Conservation (phyloP, 805 yeast genomes). For the Saccharomycopsis fodiens region DNA sequence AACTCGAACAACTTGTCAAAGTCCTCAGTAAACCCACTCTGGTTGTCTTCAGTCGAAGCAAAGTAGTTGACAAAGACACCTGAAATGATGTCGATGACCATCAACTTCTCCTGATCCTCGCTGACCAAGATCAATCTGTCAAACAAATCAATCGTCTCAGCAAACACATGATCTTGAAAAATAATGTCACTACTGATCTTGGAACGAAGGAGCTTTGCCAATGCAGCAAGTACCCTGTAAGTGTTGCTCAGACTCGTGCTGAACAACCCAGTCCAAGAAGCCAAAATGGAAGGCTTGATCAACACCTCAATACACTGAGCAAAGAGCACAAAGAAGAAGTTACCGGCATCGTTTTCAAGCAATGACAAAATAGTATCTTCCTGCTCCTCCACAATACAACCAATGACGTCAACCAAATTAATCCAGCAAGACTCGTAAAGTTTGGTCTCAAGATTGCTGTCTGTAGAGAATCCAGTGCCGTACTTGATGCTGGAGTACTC, state of each 20-base stretch:
- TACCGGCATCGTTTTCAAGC: constrained; percentile 49
- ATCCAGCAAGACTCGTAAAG: constrained; percentile 61
- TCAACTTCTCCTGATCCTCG: constrained; percentile 35
- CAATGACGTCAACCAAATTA: constrained; percentile 68
- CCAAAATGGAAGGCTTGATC: constrained; percentile 33
- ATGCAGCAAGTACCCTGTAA: constrained; percentile 38
- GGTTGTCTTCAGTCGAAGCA: constrained; percentile 24
- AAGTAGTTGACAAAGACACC: constrained; percentile 44
- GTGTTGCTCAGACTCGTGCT: constrained; percentile 23
- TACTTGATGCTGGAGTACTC: constrained; percentile 68
- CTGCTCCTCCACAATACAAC: constrained; percentile 51
- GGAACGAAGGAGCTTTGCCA: constrained; percentile 50
- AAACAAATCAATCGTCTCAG: constrained; percentile 67
- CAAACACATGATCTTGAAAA: constrained; percentile 60
- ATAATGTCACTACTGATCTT: constrained; percentile 50
- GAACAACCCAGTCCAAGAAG: constrained; percentile 1
- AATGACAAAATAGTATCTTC: constrained; percentile 37
- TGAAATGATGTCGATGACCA: constrained; percentile 49
- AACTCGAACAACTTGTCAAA: constrained; percentile 81
- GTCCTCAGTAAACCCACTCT: constrained; percentile 41
- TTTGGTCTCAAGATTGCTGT: constrained; percentile 29
- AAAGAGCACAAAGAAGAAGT: constrained; percentile 71
- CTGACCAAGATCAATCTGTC: constrained; percentile 64
- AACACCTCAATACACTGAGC: constrained; percentile 79
- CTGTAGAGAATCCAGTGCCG: constrained; percentile 27